Evolutionary conservation across 331 rosid genomes (phyloP).

Genomic region (Dryas integrifolia): DNA sequence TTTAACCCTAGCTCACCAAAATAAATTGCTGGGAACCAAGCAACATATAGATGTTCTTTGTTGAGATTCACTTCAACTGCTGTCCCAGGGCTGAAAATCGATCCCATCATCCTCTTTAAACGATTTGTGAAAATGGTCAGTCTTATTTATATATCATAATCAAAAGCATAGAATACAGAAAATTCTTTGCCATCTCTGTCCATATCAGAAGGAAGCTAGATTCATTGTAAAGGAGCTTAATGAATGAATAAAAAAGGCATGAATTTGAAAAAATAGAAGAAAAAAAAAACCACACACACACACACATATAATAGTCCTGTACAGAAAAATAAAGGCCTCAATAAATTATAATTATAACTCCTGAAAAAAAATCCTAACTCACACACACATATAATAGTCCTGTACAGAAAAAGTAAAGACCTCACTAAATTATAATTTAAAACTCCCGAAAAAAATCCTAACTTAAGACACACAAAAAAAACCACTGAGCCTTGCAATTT

Average conservation of each 20-base stretch:
- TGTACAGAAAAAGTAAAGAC: background rate
- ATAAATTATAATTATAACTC: background rate
- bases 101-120: conserved; percentile 3
- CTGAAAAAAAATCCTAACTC: background rate
- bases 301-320: no score
- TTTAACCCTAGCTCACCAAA: conserved; percentile 13
- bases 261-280: background rate
- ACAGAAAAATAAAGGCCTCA: background rate
- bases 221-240: background rate
- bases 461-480: background rate
- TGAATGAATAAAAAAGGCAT: background rate
- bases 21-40: conserved; percentile 26
- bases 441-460: background rate
- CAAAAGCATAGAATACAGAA: background rate
- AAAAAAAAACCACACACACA: no score
- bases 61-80: conserved; percentile 23
- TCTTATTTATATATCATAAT: background rate
- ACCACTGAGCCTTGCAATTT: no score
- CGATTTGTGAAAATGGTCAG: background rate
- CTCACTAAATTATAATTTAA: background rate
- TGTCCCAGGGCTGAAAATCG: conserved; percentile 7
- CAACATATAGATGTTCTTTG: background rate
- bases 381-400: no score
- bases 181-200: background rate
- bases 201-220: background rate